Base-by-base conservation (phyloP, 345 rosid species). In the Gossypium herbaceum region DNA sequence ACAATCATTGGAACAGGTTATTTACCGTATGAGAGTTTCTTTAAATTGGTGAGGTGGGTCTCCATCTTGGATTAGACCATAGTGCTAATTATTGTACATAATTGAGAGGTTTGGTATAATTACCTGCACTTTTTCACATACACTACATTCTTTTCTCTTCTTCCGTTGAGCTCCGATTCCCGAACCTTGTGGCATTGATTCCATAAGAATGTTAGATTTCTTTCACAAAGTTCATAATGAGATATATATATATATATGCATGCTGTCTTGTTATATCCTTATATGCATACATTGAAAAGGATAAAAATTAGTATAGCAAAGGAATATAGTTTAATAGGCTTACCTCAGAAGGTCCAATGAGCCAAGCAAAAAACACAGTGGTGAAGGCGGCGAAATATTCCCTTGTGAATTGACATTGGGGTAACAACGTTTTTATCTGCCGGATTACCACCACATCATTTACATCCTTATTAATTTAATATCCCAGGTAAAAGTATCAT, bases 41-140 rank as follows among this genome's bases (percentile, higher is more conserved):
- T 62, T 34, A 77, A 72, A 34, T 76, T 84, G 80, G 80, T 79
- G 78, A 47, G 11, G 78, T 76, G 84, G 85, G 85, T 39, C 83
- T 83, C 78, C 45, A 11, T 43, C 47, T 71, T 20, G 12, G 20
- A 68, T 68, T 59, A 62, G 45, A 51, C 19, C 68, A 39, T 51
- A 51, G 45, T 13, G 27, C 44, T 55, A 22, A 71, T 29, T 52
- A 50, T 34, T 5, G 41, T 34, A 34, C 41, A 34, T 19, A 55
- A 19, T 55, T n/a, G 25, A n/a, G 59, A 55, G 59, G 11, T 22
- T 55, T 19, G 59, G 60, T 20, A 57, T 50, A 60, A 55, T 84
- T 78, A 92, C 97, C 97, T 94, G 99, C 99, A 95, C 80, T 89
- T 93, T 71, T 85, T 84, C 61, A 95, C 82, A 88, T 83, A 86